Evolutionary conservation across 2,329 filamentous ascomycete species (phyloP).

Genomic region (Microdochium bolleyi): DNA sequence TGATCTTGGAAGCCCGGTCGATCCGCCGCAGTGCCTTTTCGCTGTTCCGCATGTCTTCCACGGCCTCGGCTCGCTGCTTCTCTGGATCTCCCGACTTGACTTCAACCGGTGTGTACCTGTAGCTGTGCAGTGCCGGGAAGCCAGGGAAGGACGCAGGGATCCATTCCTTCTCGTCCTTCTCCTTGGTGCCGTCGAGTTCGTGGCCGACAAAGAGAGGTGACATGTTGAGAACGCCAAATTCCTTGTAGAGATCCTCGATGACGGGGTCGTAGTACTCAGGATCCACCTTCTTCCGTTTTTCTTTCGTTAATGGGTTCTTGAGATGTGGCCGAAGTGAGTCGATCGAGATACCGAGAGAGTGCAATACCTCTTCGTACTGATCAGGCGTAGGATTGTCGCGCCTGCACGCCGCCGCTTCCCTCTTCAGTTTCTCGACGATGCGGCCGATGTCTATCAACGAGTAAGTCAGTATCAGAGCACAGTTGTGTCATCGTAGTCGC

Average conservation of each 20-base stretch:
- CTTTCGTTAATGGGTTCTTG: slow-evolving; percentile 38
- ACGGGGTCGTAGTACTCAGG: slow-evolving; percentile 29
- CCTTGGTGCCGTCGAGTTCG: slow-evolving; percentile 49
- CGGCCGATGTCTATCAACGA: slow-evolving; percentile 34
- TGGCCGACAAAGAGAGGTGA: slow-evolving; percentile 38
- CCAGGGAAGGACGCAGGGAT: slow-evolving; percentile 52
- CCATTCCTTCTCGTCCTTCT: slow-evolving; percentile 47
- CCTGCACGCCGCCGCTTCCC: slow-evolving; percentile 37
- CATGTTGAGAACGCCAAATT: slow-evolving; percentile 15
- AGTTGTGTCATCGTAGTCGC: neutral
- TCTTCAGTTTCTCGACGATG: slow-evolving; percentile 39
- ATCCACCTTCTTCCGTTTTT: slow-evolving; percentile 23
- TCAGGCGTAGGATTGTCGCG: slow-evolving; percentile 44
- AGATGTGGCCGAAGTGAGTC: slow-evolving; percentile 47
- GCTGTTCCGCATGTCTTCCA: slow-evolving; percentile 51
- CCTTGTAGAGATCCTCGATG: slow-evolving; percentile 22
- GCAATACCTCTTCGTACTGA: slow-evolving; percentile 49
- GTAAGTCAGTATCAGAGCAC: neutral
- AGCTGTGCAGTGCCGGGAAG: slow-evolving; percentile 58
- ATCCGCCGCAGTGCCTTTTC: slow-evolving; percentile 53
- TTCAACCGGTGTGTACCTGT: slow-evolving; percentile 46
- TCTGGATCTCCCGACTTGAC: slow-evolving; percentile 34
- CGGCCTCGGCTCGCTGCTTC: slow-evolving; percentile 51
- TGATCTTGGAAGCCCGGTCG: slow-evolving; percentile 54
- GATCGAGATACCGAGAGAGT: slow-evolving; percentile 41